Evolutionary conservation across 140 eudicot genomes (phyloP).

Genomic region (Cichorium intybus): DNA sequence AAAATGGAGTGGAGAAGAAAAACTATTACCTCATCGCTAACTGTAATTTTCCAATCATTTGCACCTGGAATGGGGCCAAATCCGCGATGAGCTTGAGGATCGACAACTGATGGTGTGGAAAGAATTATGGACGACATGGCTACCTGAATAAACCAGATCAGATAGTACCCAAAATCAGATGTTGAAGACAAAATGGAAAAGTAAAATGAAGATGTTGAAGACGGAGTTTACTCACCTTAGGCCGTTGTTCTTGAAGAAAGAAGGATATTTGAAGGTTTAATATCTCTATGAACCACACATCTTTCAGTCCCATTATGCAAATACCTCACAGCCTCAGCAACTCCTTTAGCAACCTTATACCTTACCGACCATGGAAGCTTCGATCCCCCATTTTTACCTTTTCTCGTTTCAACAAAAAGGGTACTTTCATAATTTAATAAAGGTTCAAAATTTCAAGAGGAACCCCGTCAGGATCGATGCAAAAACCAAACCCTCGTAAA

Average conservation of each 20-base stretch:
- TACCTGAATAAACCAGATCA: too few species aligned
- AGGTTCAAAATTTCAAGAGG: conserved; percentile 19
- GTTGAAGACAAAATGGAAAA: too few species aligned
- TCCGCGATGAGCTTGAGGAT: too few species aligned
- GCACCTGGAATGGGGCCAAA: too few species aligned
- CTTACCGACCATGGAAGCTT: conserved; percentile 81
- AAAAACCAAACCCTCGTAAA: too few species aligned
- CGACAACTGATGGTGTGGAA: too few species aligned
- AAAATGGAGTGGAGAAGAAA: too few species aligned
- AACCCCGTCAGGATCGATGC: conserved; percentile 86
- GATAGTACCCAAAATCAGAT: too few species aligned
- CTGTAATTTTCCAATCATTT: too few species aligned
- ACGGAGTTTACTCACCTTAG: conserved; percentile 71
- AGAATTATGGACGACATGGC: too few species aligned
- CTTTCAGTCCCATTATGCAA: conserved; percentile 86
- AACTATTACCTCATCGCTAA: too few species aligned
- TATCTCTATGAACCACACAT: conserved; percentile 97
- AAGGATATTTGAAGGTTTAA: conserved; percentile 97
- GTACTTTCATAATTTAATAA: conserved; percentile 3
- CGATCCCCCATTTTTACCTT: conserved; percentile 66
- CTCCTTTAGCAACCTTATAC: conserved; percentile 81
- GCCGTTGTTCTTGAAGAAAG: conserved; percentile 79
- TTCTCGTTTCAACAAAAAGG: conserved; percentile 67
- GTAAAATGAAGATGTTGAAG: too few species aligned
- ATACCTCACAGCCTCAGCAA: conserved; percentile 84